phyloP scores from a whole-genome alignment of 768 basidiomycete genomes.

The Hemileccinum rubropunctum region DNA sequence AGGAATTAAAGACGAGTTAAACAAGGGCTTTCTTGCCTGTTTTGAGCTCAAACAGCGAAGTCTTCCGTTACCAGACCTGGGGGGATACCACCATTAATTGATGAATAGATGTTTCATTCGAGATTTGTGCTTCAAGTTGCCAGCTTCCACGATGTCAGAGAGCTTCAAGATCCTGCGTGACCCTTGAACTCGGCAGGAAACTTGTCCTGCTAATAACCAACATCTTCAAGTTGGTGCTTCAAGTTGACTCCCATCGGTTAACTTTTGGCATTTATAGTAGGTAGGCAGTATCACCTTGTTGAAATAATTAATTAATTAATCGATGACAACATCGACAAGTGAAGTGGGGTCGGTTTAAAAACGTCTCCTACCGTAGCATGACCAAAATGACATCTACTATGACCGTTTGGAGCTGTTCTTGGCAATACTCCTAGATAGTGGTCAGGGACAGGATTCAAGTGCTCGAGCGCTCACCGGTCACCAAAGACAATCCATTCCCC shows the following conservation, averaged over 20 bases:
- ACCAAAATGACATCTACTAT: no score
- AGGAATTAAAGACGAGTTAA: not conserved
- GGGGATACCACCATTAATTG: not conserved
- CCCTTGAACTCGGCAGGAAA: not conserved
- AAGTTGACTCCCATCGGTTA: constrained; percentile 15
- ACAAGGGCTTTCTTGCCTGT: not conserved
- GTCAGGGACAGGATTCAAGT: not conserved
- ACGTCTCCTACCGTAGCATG: no score
- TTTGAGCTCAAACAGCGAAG: no score
- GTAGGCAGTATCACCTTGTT: no score
- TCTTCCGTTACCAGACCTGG: no score
- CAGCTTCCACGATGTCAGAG: not conserved
- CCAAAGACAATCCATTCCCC: no score
- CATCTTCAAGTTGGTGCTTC: no score
- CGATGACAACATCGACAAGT: no score
- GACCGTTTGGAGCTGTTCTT: not conserved
- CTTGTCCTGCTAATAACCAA: constrained; percentile 1
- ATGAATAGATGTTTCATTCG: not conserved
- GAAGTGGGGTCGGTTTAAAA: no score
- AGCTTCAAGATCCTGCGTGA: not conserved
- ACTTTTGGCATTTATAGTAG: not conserved
- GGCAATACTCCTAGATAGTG: not conserved
- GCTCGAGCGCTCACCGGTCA: not conserved
- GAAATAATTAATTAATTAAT: no score
- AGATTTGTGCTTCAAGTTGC: not conserved